phyloP scores from a whole-genome alignment of 192 early-diverging fungal species.

The Chytriomyces hyalinus region DNA sequence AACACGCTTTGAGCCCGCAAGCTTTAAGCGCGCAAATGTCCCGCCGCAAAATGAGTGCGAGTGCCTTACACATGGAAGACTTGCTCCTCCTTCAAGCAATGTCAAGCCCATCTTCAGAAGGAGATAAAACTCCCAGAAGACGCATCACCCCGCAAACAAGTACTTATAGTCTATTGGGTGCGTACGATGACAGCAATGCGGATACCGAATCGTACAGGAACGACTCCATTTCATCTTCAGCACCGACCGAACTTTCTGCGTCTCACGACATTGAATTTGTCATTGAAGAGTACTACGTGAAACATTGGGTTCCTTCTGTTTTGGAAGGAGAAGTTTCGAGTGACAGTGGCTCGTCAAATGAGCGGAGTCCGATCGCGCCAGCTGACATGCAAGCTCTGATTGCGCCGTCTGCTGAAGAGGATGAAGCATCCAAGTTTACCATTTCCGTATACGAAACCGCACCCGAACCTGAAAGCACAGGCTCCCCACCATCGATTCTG shows the following conservation, averaged over 20 bases:
- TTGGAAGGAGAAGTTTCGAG: background rate
- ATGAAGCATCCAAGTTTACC: background rate
- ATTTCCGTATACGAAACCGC: background rate
- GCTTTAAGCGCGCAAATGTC: background rate
- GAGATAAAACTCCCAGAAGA: background rate
- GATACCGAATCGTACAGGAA: background rate
- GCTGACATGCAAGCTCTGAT: background rate
- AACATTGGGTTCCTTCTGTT: conserved; percentile 15
- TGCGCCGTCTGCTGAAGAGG: background rate
- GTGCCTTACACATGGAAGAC: background rate
- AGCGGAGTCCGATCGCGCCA: background rate
- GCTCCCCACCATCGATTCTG: background rate
- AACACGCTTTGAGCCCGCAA: background rate
- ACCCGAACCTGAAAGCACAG: background rate
- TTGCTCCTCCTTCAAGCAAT: background rate
- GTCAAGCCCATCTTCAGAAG: background rate
- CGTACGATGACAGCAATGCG: background rate
- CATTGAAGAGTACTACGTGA: conserved; percentile 27
- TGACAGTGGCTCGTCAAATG: background rate
- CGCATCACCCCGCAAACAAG: background rate
- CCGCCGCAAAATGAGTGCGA: background rate
- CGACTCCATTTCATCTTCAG: background rate
- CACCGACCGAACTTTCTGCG: background rate
- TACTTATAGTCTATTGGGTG: background rate
- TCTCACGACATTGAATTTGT: background rate